A percentile compares a stretch with the other conserved stretches of the same genome.
Conservation (phyloP, 495 filamentous ascomycete genomes). For the Physcia stellaris region DNA sequence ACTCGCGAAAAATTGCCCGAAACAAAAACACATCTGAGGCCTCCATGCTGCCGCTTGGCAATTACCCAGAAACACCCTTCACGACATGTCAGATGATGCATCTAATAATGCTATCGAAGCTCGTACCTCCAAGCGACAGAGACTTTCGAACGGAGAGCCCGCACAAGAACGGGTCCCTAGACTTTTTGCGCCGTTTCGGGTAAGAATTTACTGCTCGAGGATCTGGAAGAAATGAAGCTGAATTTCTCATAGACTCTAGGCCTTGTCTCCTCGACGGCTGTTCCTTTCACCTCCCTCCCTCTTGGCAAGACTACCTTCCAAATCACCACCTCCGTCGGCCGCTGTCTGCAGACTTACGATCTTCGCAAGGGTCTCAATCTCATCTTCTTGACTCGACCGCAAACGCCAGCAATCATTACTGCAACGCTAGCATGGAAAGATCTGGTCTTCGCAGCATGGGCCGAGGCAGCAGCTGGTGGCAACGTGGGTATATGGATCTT, state of each 20-base stretch:
- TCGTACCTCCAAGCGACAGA: constrained; percentile 55
- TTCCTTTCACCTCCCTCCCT: constrained; percentile 78
- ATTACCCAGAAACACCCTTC: no score
- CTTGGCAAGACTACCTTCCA: constrained; percentile 91
- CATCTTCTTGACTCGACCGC: constrained; percentile 79
- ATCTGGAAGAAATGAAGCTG: no score
- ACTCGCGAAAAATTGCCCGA: no score
- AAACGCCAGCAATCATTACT: constrained; percentile 74
- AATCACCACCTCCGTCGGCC: constrained; percentile 86
- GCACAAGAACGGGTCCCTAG: constrained; percentile 38
- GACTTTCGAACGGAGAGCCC: constrained; percentile 23
- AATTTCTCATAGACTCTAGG: constrained; percentile 62
- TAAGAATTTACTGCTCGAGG: constrained; percentile 34
- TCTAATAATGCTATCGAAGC: constrained; percentile 30
- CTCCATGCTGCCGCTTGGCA: neutral
- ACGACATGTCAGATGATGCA: constrained; percentile 2
- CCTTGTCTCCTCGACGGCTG: constrained; percentile 74
- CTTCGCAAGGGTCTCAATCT: constrained; percentile 76
- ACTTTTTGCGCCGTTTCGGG: constrained; percentile 85
- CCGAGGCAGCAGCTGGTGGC: constrained; percentile 32
- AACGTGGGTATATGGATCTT: constrained; percentile 77
- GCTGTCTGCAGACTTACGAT: constrained; percentile 88
- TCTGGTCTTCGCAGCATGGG: constrained; percentile 76
- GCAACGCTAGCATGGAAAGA: constrained; percentile 83
- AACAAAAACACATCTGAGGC: constrained; percentile 1